Conservation (phyloP, 306 rosid genomes). For the Prunus mongolica region DNA sequence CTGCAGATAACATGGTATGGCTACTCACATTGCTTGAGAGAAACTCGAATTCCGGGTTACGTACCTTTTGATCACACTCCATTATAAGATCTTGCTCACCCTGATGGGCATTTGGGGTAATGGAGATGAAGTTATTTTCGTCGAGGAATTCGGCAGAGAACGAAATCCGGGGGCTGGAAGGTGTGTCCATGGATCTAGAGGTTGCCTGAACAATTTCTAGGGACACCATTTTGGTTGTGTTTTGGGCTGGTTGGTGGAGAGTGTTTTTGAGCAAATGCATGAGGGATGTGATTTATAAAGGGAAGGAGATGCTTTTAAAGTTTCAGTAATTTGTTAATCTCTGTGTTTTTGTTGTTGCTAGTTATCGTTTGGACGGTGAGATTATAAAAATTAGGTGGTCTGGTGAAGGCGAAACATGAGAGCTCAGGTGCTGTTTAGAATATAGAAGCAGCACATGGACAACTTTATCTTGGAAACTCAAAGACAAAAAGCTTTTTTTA, state of each 20-base stretch:
- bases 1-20: conserved; percentile 68
- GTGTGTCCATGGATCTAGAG: conserved; percentile 44
- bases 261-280: conserved; percentile 39
- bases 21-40: conserved; percentile 56
- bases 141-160: conserved; percentile 91
- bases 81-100: conserved; percentile 29
- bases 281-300: conserved; percentile 52
- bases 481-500: conserved; percentile 45
- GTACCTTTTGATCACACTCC: conserved; percentile 38
- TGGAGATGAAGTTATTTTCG: conserved; percentile 84
- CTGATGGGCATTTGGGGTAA: conserved; percentile 52
- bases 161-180: conserved; percentile 84
- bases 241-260: neutral
- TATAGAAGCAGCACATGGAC: conserved; percentile 83
- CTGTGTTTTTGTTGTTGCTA: conserved; percentile 7
- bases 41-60: conserved; percentile 80
- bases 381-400: conserved; percentile 68
- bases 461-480: conserved; percentile 48
- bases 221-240: conserved; percentile 46
- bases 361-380: conserved; percentile 50
- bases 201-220: conserved; percentile 46
- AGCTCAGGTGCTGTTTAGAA: conserved; percentile 54
- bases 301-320: conserved; percentile 26
- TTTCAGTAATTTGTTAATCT: conserved; percentile 27
- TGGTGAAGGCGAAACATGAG: conserved; percentile 69